Base-by-base conservation (phyloP, 2,329 filamentous ascomycete genomes). In the Claviceps digitariae region DNA sequence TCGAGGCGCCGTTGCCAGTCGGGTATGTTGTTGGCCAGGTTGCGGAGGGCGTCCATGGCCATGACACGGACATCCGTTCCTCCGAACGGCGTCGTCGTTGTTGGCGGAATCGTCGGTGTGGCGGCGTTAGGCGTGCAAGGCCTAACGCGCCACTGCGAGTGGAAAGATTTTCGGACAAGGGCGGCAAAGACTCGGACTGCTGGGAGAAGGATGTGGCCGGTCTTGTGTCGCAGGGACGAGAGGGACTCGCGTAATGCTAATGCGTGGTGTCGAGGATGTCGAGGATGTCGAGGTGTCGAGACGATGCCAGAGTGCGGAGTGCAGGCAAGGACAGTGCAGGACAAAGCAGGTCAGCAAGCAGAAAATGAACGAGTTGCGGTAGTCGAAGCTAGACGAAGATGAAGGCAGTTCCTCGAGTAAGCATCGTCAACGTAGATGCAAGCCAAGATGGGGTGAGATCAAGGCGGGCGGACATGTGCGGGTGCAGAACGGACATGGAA, bases 1-100 rank as follows among this genome's bases (percentile, higher is more conserved):
- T 82, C 77, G 46, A 84, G 72, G 23, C 77, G 74, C 55, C 69
- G 69, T 40, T 78, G 68, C 81, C 81, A 84, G 63, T 77, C 74
- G 17, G 81, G 81, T 44, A 82, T 72, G 55, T 81, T 78, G 57
- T 65, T 70, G 52, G 72, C 70, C 40, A 84, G 70, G 55, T 74
- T 74, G 52, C 69, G 74, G 52, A 84, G 67, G 29, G 79, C 75
- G 55, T 83, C 81, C 67, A 78, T 76, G 56, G 72, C 69, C 68
- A 72, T 70, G 51, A 62, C 61, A 60, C 59, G 57, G 53, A 58
- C 58, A 56, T 66, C 64, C 56, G 59, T 55, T 58, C 65, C 60
- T 55, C 51, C 57, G 55, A 60, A 53, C 54, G 58, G 54, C 54
- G 62, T 61, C 62, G 65, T 68, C 55, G 56, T 62, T 59, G 56